Percentiles rank a stretch among this genome's conserved stretches.
Evolutionary conservation across 768 basidiomycete genomes (phyloP).

Genomic region (Harrya chromipes): DNA sequence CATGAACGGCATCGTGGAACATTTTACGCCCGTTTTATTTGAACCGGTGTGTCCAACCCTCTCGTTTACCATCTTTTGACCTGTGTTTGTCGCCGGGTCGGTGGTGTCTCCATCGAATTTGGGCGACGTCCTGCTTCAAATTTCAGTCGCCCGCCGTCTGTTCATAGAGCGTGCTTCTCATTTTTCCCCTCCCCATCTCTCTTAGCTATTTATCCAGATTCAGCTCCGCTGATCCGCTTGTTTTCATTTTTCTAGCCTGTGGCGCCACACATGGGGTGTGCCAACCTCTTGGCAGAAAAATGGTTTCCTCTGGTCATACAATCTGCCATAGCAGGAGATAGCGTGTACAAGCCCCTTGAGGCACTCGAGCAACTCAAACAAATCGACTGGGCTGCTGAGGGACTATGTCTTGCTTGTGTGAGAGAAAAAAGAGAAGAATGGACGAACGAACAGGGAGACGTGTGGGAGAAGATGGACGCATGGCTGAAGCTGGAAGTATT

Average conservation of each 20-base stretch:
- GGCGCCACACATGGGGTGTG: constrained; percentile 72
- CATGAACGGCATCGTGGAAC: constrained; percentile 53
- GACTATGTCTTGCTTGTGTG: constrained; percentile 58
- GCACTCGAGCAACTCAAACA: constrained; percentile 58
- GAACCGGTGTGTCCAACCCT: constrained; percentile 43
- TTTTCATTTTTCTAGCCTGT: constrained; percentile 34
- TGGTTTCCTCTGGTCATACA: constrained; percentile 74
- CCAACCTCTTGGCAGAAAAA: constrained; percentile 63
- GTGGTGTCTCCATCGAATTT: background rate
- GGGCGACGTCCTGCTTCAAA: background rate
- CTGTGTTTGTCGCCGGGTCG: background rate
- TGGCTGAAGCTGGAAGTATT: constrained; percentile 43
- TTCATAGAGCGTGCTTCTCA: background rate
- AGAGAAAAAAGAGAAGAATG: constrained; percentile 63
- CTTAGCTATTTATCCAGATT: background rate
- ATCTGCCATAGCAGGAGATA: constrained; percentile 58
- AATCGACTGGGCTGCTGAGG: constrained; percentile 56
- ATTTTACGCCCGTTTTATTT: constrained; percentile 73
- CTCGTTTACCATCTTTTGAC: background rate
- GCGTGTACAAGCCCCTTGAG: constrained; percentile 71
- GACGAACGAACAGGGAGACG: constrained; percentile 52
- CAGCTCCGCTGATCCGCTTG: background rate
- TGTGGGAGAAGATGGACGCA: constrained; percentile 60
- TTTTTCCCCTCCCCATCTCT: background rate
- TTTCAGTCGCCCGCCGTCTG: too few species aligned